Percentiles rank a stretch among this genome's conserved stretches.
Conservation (phyloP, 2,329 filamentous ascomycete species). For the Polytolypa hystricis region DNA sequence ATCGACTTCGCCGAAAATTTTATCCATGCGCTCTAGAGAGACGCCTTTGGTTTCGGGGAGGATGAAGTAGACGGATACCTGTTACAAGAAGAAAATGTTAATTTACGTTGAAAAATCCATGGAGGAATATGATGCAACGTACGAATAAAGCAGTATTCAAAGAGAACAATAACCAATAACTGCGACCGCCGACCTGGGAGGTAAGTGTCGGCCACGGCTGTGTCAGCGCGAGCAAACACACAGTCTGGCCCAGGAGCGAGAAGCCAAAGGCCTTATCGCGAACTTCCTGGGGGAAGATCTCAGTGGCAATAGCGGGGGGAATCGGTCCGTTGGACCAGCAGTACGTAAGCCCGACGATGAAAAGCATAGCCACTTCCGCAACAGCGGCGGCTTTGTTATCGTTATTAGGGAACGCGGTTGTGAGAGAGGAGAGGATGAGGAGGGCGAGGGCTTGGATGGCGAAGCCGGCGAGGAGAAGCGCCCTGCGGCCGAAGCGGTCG, state of each 20-base stretch:
- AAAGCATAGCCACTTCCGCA: slow-evolving; percentile 32
- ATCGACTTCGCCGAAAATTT: slow-evolving; percentile 27
- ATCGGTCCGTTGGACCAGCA: slow-evolving; percentile 33
- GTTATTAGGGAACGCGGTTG: slow-evolving; percentile 29
- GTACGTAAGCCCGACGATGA: slow-evolving; percentile 34
- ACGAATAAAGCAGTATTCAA: slow-evolving; percentile 21
- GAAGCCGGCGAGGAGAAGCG: slow-evolving; percentile 27
- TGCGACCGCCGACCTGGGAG: slow-evolving; percentile 24
- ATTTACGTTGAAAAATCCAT: neutral
- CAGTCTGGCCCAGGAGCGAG: slow-evolving; percentile 27
- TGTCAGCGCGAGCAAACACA: slow-evolving; percentile 28
- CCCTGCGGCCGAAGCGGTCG: slow-evolving; percentile 24
- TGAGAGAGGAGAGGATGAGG: slow-evolving; percentile 27
- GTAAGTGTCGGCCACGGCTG: slow-evolving; percentile 33
- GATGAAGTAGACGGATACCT: slow-evolving; percentile 24
- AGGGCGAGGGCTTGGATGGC: slow-evolving; percentile 28
- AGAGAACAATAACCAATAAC: slow-evolving; percentile 31
- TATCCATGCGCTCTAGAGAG: slow-evolving; percentile 26
- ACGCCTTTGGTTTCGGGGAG: slow-evolving; percentile 27
- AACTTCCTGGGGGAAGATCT: slow-evolving; percentile 34
- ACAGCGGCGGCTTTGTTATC: slow-evolving; percentile 28
- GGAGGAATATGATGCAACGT: neutral
- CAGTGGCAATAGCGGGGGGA: slow-evolving; percentile 25
- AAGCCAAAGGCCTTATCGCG: slow-evolving; percentile 31
- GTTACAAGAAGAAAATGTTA: neutral